phyloP scores from a whole-genome alignment of 179 eudicot species.

The Beta corolliflora region DNA sequence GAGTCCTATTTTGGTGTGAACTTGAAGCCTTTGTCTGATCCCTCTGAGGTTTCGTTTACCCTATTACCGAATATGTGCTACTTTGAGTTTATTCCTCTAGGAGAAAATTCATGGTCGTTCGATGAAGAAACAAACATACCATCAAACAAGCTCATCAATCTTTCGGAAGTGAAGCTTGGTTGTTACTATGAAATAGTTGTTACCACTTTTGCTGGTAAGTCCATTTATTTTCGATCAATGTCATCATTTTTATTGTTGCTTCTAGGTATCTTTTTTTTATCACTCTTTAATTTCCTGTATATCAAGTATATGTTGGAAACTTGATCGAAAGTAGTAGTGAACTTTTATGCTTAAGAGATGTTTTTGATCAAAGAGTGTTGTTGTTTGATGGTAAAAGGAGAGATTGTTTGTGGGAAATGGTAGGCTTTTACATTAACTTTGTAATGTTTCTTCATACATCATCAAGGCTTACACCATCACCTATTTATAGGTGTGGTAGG shows the following conservation, averaged over 20 bases:
- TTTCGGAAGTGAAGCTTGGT: conserved; percentile 53
- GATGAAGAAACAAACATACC: conserved; percentile 52
- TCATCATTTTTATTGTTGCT: no score
- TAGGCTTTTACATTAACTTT: no score
- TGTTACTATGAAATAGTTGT: conserved; percentile 67
- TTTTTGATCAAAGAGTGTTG: no score
- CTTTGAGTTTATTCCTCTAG: conserved; percentile 68
- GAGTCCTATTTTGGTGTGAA: conserved; percentile 79
- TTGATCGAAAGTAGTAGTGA: no score
- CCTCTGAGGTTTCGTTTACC: conserved; percentile 58
- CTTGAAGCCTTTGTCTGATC: conserved; percentile 61
- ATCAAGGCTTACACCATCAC: no score
- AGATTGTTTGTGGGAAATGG: no score
- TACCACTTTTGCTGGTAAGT: conserved; percentile 67
- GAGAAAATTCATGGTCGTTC: conserved; percentile 40
- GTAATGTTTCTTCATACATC: no score
- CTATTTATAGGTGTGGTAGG: no score
- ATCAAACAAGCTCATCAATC: conserved; percentile 44
- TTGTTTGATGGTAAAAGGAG: no score
- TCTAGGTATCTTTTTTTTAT: background rate
- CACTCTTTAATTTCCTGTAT: background rate
- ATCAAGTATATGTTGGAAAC: no score
- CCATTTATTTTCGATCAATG: background rate
- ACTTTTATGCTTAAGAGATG: no score
- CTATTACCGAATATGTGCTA: conserved; percentile 74